Base-by-base conservation (phyloP, 805 yeast genomes). In the Lipomyces starkeyi region DNA sequence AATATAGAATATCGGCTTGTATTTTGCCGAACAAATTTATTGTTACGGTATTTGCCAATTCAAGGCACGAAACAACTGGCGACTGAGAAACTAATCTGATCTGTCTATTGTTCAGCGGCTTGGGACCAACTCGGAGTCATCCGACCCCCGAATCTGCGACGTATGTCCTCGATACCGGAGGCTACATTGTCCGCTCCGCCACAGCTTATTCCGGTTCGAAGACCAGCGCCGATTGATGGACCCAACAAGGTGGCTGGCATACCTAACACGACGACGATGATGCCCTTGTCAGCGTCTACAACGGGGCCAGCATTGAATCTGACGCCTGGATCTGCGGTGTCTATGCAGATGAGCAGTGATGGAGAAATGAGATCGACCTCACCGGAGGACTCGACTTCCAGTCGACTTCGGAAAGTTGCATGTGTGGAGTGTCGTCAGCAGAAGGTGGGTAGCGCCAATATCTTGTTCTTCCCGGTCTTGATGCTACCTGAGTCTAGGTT, bases 361-460 rank as follows among this genome's bases (percentile, higher is more conserved):
- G 63, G 63, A 14, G 65, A 65, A 22, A 56, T 53, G 52, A 59
- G 64, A 22, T 59, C 64, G 22, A 52, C 61, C 47, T 68, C 71
- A 32, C 71, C 71, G 6, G 71, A 68, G 29, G 71, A 68, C 43
- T 43, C 57, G 6, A n/a, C 65, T 9, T 37, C 58, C 22, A 29
- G 52, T 8, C 58, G 65, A 20, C 32, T 60, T 11, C 60, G 70
- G n/a, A 69, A 69, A 35, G 72, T 93, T 76, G 98, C 98, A 0
- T 95, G 99, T 81, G 92, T 91, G 0, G 97, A 94, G 75, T 95
- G 99, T 77, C 86, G 98, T 14, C 98, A 95, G 78, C 99, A 94
- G 77, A 95, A 95, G 79, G 83, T 80, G 29, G 49, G 73, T 49
- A 6, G 22, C 7, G 49, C 49, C 4, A 17, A 43, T 17, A 1